Percentiles rank a stretch among this genome's conserved stretches.
These are phyloP conservation scores for Talaromyces nanjingensis DNA, from an alignment of 495 filamentous ascomycete genomes.

Conservation along the genomic window DNA sequence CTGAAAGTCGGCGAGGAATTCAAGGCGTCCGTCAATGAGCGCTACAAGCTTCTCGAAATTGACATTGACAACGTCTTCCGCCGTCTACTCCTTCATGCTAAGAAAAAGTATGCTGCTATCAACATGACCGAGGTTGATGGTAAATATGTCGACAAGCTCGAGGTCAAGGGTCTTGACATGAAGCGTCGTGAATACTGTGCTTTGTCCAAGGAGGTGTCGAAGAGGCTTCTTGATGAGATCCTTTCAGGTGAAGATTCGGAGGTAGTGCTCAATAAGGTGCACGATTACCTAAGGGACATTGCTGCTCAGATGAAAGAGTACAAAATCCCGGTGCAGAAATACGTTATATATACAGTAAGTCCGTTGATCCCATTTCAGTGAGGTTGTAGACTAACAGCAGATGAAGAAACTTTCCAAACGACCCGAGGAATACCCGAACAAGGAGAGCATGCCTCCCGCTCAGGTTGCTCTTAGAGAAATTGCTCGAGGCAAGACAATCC, in stretches of 20 bases:
- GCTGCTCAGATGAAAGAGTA: constrained; percentile 75
- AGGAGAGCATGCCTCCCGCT: constrained; percentile 91
- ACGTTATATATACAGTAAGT: constrained; percentile 83
- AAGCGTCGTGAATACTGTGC: constrained; percentile 91
- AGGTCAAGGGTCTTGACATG: constrained; percentile 99
- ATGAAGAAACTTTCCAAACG: constrained; percentile 79
- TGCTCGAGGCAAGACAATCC: constrained; percentile 76
- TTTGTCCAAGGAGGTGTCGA: constrained; percentile 87
- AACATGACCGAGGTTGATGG: constrained; percentile 86
- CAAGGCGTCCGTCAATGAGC: constrained; percentile 77
- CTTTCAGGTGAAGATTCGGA: constrained; percentile 91
- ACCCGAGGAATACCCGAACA: constrained; percentile 88
- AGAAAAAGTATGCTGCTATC: constrained; percentile 99
- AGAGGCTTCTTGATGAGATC: constrained; percentile 75
- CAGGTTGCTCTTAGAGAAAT: constrained; percentile 89
- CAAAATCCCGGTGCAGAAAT: constrained; percentile 68
- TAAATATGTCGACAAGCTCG: constrained; percentile 87
- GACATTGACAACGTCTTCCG: constrained; percentile 98
- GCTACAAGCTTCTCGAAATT: constrained; percentile 85
- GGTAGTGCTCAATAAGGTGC: constrained; percentile 77
- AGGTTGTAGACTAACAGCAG: constrained; percentile 2
- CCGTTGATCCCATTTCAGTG: background rate
- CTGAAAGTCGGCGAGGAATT: constrained; percentile 80
- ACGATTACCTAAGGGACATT: constrained; percentile 83
- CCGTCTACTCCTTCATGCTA: constrained; percentile 85